Base-by-base conservation (phyloP, 495 filamentous ascomycete species). In the Tuber brumale region DNA sequence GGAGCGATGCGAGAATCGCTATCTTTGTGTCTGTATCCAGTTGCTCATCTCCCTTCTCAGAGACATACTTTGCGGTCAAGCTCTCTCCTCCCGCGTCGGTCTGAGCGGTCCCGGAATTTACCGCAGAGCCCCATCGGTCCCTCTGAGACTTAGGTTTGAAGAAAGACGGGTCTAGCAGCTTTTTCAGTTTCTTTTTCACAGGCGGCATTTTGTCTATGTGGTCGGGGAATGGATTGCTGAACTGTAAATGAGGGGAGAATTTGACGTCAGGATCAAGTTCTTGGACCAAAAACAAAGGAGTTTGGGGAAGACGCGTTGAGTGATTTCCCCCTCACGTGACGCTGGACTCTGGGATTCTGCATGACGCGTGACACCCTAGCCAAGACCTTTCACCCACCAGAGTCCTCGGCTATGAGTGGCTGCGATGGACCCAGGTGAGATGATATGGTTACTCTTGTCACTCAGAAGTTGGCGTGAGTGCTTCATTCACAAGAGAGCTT, bases 1-100 rank as follows among this genome's bases (percentile, higher is more conserved):
- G 87, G 2, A 97, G 87, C 0, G 95, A 97, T 1, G 90, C 86
- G 9, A 98, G 87, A 1, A 94, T 87, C 3, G 94, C 94, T 4
- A 98, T 85, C 81, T 97, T 97, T 77, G 95, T 84, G 80, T 98
- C 95, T 18, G 57, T 66, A 35, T 66, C 57, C 5, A 66, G 31
- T 12, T 35, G 27, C 31, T 66, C 57, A 66, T 66, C 57, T 19
- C 57, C 57, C 27, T 19, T 27, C 27, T 66, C 57, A 4, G 57
- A 16, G 31, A 66, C 57, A 35, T 19, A 66, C 57, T 66, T 27
- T 19, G 31, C 27, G 27, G 27, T 35, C 14, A n/a, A 27, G 8
- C 48, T 3, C 48, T n/a, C n/a, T 41, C n/a, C 51, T 12, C 12
- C 57, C 10, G 27, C 57, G 31, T 35, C 57, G 35, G 3, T 14